Percentiles rank a stretch among this genome's conserved stretches.
phyloP scores from a whole-genome alignment of 2,329 filamentous ascomycete genomes.

The Bipolaris bicolor region DNA sequence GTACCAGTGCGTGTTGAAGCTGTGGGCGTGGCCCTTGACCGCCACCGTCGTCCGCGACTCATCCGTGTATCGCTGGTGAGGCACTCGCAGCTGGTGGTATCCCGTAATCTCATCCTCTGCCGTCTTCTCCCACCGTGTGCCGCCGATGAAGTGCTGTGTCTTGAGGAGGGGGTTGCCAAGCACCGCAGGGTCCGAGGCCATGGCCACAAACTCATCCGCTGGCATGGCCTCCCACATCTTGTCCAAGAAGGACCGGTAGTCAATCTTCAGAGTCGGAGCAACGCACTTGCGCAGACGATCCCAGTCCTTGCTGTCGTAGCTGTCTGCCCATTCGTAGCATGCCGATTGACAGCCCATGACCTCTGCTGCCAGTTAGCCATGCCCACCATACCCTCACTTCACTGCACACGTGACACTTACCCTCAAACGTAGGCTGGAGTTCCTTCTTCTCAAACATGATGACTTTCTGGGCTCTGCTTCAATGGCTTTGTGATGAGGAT shows the following conservation, averaged over 20 bases:
- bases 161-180: conserved; percentile 62
- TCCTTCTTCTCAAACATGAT: conserved; percentile 41
- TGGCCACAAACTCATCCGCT: conserved; percentile 59
- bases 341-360: conserved; percentile 58
- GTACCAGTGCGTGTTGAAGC: conserved; percentile 61
- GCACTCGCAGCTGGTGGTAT: conserved; percentile 64
- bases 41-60: conserved; percentile 54
- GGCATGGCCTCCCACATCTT: conserved; percentile 64
- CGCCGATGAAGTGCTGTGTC: conserved; percentile 65
- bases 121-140: conserved; percentile 59
- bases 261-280: conserved; percentile 68
- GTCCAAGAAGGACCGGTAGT: conserved; percentile 67
- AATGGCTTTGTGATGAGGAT: not conserved
- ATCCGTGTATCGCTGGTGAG: conserved; percentile 63
- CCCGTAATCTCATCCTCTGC: conserved; percentile 57
- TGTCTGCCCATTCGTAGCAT: conserved; percentile 68
- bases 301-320: conserved; percentile 72
- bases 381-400: not conserved
- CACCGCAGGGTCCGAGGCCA: conserved; percentile 60
- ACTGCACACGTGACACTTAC: conserved; percentile 27
- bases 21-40: conserved; percentile 64
- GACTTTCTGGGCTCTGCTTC: not conserved
- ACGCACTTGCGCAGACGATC: conserved; percentile 65
- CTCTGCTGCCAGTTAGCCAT: conserved; percentile 45
- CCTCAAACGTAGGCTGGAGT: conserved; percentile 45